A percentile compares a stretch with the other conserved stretches of the same genome.
These are phyloP conservation scores for Acacia crassicarpa DNA, from an alignment of 306 rosid species.

Conservation along the genomic window DNA sequence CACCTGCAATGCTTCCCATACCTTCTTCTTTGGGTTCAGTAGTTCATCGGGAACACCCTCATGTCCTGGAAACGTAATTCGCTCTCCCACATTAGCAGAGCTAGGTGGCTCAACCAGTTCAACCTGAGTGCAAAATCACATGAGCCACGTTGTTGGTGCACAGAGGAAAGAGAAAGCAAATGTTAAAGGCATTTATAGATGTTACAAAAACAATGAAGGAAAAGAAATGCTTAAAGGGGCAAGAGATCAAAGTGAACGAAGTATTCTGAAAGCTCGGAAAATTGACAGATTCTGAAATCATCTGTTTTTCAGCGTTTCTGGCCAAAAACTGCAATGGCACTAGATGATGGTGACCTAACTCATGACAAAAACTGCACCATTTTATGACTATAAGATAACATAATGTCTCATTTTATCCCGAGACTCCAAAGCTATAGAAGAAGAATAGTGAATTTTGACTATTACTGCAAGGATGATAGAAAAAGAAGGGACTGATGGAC, in stretches of 20 bases:
- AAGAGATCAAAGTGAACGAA: neutral
- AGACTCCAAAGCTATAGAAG: neutral
- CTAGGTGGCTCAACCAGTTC: conserved; percentile 87
- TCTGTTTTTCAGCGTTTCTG: neutral
- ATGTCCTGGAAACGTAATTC: conserved; percentile 61
- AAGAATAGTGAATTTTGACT: conserved; percentile 13
- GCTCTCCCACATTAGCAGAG: conserved; percentile 73
- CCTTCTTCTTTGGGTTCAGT: conserved; percentile 89
- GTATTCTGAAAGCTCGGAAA: neutral
- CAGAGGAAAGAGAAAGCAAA: neutral
- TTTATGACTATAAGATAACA: neutral
- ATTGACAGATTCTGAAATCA: neutral
- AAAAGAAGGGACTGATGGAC: neutral
- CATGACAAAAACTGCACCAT: neutral
- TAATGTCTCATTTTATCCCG: neutral
- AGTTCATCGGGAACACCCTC: conserved; percentile 79
- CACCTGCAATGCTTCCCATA: conserved; percentile 92
- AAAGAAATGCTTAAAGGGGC: neutral
- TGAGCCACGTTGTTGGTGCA: neutral
- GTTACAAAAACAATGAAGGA: neutral
- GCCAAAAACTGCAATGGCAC: neutral
- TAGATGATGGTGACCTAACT: conserved; percentile 9
- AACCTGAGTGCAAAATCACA: conserved; percentile 45
- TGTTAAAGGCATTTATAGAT: neutral
- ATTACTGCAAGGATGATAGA: neutral